Evolutionary conservation across 768 basidiomycete species (phyloP), one percentile per base, ranked within the genome.

Genomic region (Pleurotus citrinopileatus): DNA sequence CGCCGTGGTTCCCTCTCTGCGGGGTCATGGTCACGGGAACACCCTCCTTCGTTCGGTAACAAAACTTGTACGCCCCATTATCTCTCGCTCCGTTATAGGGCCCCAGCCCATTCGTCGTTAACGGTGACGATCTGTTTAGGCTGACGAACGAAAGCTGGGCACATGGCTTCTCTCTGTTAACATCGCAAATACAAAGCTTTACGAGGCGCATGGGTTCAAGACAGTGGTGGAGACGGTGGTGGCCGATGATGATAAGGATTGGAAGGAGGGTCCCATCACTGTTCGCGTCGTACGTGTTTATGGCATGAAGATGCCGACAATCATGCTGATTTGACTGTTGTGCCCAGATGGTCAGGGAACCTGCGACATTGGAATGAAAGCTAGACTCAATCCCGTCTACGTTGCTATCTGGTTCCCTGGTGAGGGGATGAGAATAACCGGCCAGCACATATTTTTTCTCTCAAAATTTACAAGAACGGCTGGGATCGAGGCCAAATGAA

Each of bases 161-260:
- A 37, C 48, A 36, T 50, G 48, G 48, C 23, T 34, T 10, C 29
- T 50, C 17, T 50, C 48, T 4, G 48, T 50, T 6, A 50, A 50
- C 48, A 36, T 50, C 7, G 48, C 28, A 19, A 50, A 50, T 23
- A 50, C 48, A n/a, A 50, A 50, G 48, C 48, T 50, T 5, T 50
- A 50, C 48, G 48, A 50, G 29, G 13, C 48, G 10, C 34, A 36
- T 23, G 48, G 48, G 8, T 50, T 50, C 10, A 19, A 36, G 48
- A 50, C 48, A 19, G 34, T 50, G 10, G 48, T n/a, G 9, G 48
- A 50, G 15, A 13, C 36, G 15, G 29, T 32, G 4, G 48, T 50
- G 8, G 48, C 48, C 15, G 48, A 50, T 3, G 48, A 48, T 22
- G 48, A 50, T 25, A 37, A 32, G 48, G 48, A 50, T 23, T 50